Evolutionary conservation across 768 basidiomycete genomes (phyloP).

Genomic region (Suillus decipiens): DNA sequence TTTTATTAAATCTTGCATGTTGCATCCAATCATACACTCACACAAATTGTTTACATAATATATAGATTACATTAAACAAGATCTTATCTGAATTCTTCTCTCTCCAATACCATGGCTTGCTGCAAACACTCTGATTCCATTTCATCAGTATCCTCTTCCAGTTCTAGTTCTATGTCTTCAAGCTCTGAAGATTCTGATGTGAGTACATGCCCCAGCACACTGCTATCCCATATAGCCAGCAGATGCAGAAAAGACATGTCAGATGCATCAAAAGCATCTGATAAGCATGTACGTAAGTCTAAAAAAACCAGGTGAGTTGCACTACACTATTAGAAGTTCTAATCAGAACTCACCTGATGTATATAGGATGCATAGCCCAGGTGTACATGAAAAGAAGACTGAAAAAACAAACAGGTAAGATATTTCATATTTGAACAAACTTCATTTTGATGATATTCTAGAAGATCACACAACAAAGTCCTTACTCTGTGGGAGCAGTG

Average conservation of each 20-base stretch:
- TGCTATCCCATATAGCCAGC: background rate
- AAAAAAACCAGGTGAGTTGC: background rate
- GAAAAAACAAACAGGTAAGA: background rate
- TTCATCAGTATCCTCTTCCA: background rate
- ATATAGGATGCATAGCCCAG: background rate
- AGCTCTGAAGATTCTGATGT: background rate
- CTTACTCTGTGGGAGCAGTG: conserved; percentile 1
- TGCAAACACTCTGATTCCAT: background rate
- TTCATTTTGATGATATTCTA: background rate
- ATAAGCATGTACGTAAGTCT: background rate
- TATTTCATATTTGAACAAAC: background rate
- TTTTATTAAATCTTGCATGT: too few species aligned
- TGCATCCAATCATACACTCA: too few species aligned
- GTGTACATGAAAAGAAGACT: background rate
- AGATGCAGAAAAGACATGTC: background rate
- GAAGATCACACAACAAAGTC: background rate
- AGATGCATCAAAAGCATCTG: background rate
- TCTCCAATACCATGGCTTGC: background rate
- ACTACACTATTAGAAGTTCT: too few species aligned
- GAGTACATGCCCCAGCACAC: background rate
- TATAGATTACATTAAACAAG: too few species aligned
- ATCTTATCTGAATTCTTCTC: background rate
- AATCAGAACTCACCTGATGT: background rate
- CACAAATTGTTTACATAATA: too few species aligned
- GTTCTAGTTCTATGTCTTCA: background rate